Base-by-base conservation (phyloP, 176 grass and related monocot species). In the barley (Hordeum vulgare) region DNA sequence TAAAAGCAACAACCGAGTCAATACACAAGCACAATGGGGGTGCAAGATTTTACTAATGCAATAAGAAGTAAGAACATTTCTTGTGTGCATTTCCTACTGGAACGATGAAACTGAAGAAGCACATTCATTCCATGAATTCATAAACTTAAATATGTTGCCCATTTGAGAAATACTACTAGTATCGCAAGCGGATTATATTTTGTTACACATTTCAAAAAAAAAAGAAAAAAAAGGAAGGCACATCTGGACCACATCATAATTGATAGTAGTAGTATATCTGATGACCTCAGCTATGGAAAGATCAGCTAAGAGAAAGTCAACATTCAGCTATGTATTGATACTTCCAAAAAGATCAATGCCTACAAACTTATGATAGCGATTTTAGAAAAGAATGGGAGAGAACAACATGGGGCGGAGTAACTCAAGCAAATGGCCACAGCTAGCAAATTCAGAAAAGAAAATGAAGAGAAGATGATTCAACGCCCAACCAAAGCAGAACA, bases 1-100 rank as follows among this genome's bases (percentile, higher is more conserved):
- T 98, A 42, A 83, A 92, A 86, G 80, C 1, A 66, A 82, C 10
- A 88, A 4, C 28, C 11, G 51, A 70, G 70, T 83, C 24, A 87
- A 80, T 28, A 68, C n/a, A 59, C 27, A 74, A 13, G 17, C 63
- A 85, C 6, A 34, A 34, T 53, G 0, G 42, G n/a, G 20, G 36
- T 66, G 11, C 23, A 20, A 83, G 49, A 68, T 79, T 79, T 9
- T 3, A 40, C 4, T 33, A 51, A 12, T 14, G 53, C 0, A 45
- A n/a, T 11, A 51, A 79, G 35, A 66, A 66, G 9, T 11, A 51
- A 79, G 35, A 66, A 66, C 18, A 74, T 51, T 74, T 28, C 27
- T 74, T 7, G 0, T 20, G 15, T 49, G 25, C 71, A 28, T 29
- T 71, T 53, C 29, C 17, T 33, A 40, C 61, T 76, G 69, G 11